Base-by-base conservation (phyloP, 306 rosid genomes). In the Citrullus colocynthis region DNA sequence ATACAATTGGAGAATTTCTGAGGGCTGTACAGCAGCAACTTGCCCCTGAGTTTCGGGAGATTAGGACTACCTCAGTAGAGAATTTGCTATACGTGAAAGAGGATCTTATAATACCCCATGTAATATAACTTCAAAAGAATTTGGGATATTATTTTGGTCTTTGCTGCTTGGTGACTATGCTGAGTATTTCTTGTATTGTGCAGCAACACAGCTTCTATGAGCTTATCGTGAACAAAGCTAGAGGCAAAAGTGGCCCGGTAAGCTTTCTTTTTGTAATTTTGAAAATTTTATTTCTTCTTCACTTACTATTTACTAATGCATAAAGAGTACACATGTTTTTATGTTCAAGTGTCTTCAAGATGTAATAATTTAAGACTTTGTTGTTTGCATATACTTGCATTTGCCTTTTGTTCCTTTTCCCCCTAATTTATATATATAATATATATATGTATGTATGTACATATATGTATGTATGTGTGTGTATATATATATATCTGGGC, bases 241-340 rank as follows among this genome's bases (percentile, higher is more conserved):
- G 99, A 86, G 99, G 99, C 10, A 95, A 95, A 80, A 92, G 97
- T 89, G 97, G 99, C 79, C 99, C 97, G 44, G 99, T 95, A 90
- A 64, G 58, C 30, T 21, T 41, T 36, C 52, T 59, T 60, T 61
- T 18, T 20, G 10, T 37, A 63, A 9, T 20, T 9, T 24, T 7
- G 7, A 30, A 14, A 72, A 48, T 45, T 28, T 2, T 28, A 7
- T 6, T 24, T 45, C 58, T 14, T 71, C 58, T 24, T 12, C 39
- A 16, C 14, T 71, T 24, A 13, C 54, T 48, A 14, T 7, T 71
- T 24, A 13, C 54, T 48, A 14, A 71, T 45, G 76, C 59, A 71
- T 12, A 3, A 54, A 34, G 30, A 34, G 11, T 52, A 51, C 9
- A 74, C 17, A 55, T 74, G 28, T 52, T 74, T 28, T 3, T 56